Base-by-base conservation (phyloP, 768 basidiomycete genomes). In the Termitomyces sp. region DNA sequence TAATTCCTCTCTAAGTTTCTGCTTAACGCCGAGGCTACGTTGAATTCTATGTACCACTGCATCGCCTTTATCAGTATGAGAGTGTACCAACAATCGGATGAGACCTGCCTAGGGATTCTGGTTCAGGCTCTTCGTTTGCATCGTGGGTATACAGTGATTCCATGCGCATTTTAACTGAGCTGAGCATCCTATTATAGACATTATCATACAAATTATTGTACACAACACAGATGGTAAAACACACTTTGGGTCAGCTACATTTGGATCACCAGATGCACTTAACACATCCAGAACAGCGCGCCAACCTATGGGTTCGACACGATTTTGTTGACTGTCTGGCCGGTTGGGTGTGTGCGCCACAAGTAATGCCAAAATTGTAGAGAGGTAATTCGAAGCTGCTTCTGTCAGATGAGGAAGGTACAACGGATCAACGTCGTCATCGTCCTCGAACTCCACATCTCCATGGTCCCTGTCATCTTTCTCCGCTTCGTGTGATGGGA, bases 281-380 rank as follows among this genome's bases (percentile, higher is more conserved):
- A 83, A 72, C 4, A 81, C 72, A 31, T 81, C 77, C 20, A 90
- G 69, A n/a, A 90, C 80, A 50, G 75, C 73, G 54, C 81, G 76
- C 88, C 89, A 91, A 34, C 75, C 75, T 52, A 90, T 73, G 5
- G 85, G 81, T 50, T 75, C 76, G 8, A 85, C 71, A 12, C 89
- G 80, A 64, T 86, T 82, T 62, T 87, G 87, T 77, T 85, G 77
- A 59, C 83, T 84, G 31, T 80, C 77, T 22, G 81, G 73, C 2
- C 80, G 78, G 2, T 75, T 67, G 9, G 85, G 86, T 0, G 80
- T 78, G 57, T 86, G 81, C 20, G 77, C 74, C 7, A 81, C 81
- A 41, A 90, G 68, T 24, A 80, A 65, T 46, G 78, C 78, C 28
- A 92, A 68, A 20, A 87, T 73, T 6, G 73, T 75, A 22, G 80